Conservation (phyloP, 2,329 filamentous ascomycete genomes). For the Xylaria sp. region DNA sequence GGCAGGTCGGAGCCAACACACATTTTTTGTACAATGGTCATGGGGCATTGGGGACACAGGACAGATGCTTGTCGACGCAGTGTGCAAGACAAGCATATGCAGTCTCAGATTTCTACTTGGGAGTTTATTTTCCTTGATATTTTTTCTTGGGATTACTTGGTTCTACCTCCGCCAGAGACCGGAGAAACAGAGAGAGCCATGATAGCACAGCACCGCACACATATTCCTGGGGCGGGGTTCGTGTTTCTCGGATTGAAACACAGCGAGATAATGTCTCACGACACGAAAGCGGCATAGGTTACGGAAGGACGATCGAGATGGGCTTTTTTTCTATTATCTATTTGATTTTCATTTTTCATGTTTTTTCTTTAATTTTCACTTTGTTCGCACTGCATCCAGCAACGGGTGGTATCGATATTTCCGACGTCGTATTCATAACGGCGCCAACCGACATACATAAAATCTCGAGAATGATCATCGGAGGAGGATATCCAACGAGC, state of each 20-base stretch:
- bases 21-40: slow-evolving; percentile 50
- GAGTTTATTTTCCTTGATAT: slow-evolving; percentile 28
- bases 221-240: slow-evolving; percentile 34
- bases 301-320: slow-evolving; percentile 27
- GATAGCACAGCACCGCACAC: slow-evolving; percentile 34
- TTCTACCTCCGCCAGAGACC: slow-evolving; percentile 38
- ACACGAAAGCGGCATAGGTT: slow-evolving; percentile 42
- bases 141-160: slow-evolving; percentile 38
- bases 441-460: slow-evolving; percentile 24
- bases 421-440: slow-evolving; percentile 10
- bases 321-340: slow-evolving; percentile 22
- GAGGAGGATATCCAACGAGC: slow-evolving; percentile 39
- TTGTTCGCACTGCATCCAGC: slow-evolving; percentile 30
- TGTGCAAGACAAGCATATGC: slow-evolving; percentile 37
- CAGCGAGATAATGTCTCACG: slow-evolving; percentile 49
- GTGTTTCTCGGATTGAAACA: slow-evolving; percentile 43
- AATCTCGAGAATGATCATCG: slow-evolving; percentile 44
- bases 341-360: slow-evolving; percentile 13
- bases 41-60: slow-evolving; percentile 41
- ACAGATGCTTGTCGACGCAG: slow-evolving; percentile 42
- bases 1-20: slow-evolving; percentile 41
- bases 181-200: slow-evolving; percentile 33
- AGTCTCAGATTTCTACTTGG: slow-evolving; percentile 36
- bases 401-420: slow-evolving; percentile 33
- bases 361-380: slow-evolving; percentile 26